These are phyloP conservation scores for Suillus discolor DNA, from an alignment of 768 basidiomycete genomes.

Conservation along the genomic window DNA sequence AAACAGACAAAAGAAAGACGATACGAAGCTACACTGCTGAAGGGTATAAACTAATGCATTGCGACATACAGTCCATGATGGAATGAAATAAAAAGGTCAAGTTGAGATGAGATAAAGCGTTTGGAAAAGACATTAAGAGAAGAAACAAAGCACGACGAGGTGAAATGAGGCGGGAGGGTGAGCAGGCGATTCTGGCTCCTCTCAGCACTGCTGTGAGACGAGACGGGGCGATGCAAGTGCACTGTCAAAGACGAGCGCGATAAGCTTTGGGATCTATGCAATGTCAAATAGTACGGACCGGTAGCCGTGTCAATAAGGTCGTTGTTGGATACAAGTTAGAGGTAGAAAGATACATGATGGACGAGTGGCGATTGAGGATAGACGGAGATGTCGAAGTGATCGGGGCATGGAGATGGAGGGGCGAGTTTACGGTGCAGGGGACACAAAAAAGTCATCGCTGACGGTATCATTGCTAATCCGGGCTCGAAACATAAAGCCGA, in stretches of 20 bases:
- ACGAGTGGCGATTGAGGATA: neutral
- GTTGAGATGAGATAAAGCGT: neutral
- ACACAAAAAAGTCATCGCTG: neutral
- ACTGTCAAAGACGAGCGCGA: neutral
- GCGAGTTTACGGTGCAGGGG: neutral
- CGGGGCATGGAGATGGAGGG: neutral
- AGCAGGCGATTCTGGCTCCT: neutral
- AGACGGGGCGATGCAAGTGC: neutral
- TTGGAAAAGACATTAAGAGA: neutral
- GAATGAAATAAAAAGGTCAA: constrained; percentile 1
- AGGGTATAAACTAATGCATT: constrained; percentile 2
- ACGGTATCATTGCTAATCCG: neutral
- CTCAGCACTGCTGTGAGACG: neutral
- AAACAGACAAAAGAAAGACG: neutral
- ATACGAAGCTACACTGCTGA: neutral
- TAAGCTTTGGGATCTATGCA: neutral
- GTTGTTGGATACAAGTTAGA: neutral
- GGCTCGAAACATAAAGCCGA: neutral
- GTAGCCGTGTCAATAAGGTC: neutral
- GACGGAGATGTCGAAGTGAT: neutral
- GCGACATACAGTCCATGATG: neutral
- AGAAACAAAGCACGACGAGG: neutral
- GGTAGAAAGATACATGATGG: neutral
- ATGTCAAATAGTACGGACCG: neutral
- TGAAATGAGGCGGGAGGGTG: neutral